phyloP scores from a whole-genome alignment of 345 rosid genomes.

The Salix udensis region DNA sequence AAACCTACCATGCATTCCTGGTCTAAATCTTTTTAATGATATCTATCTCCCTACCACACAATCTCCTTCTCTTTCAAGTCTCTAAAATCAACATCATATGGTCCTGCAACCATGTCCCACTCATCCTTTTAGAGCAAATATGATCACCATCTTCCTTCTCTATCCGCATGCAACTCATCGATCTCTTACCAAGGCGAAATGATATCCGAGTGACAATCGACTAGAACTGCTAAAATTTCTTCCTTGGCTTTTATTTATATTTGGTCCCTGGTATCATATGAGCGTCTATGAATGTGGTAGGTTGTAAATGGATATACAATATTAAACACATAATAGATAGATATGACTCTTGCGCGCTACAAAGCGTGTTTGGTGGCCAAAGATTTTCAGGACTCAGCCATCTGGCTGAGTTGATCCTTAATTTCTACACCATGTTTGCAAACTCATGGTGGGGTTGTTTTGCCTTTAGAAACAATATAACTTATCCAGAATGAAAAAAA shows the following conservation, averaged over 20 bases:
- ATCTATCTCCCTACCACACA: neutral
- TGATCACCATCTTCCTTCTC: neutral
- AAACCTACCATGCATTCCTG: neutral
- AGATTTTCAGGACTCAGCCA: neutral
- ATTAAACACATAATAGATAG: neutral
- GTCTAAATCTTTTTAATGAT: too few relatives aligned
- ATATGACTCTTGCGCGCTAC: neutral
- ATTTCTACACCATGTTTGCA: too few relatives aligned
- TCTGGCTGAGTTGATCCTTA: neutral
- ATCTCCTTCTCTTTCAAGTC: neutral
- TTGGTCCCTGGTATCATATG: neutral
- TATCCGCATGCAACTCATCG: neutral
- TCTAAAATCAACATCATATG: neutral
- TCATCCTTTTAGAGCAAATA: too few relatives aligned
- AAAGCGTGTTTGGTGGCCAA: too few relatives aligned
- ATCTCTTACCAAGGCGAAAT: neutral
- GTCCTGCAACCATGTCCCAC: neutral
- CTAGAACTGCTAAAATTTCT: too few relatives aligned
- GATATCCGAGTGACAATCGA: too few relatives aligned
- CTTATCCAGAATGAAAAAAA: constrained; percentile 4
- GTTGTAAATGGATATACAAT: neutral
- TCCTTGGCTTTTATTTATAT: neutral
- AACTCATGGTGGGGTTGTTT: too few relatives aligned
- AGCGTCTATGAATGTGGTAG: too few relatives aligned
- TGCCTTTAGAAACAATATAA: neutral